Evolutionary conservation across 2,329 filamentous ascomycete species (phyloP).

Genomic region (Fusarium euwallaceae): DNA sequence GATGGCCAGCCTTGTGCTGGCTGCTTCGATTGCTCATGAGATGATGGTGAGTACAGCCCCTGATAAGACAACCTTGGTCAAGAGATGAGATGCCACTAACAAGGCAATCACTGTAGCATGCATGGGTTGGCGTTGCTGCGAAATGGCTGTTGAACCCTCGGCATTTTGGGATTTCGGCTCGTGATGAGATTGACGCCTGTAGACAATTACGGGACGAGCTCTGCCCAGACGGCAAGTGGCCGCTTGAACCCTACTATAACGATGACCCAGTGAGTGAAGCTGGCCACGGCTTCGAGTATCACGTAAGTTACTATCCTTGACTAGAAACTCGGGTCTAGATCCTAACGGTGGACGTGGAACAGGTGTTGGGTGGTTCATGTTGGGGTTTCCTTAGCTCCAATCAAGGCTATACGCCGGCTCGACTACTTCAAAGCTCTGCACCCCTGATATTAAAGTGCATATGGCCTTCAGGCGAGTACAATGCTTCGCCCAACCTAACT

Average conservation of each 20-base stretch:
- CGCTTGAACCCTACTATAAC: conserved; percentile 42
- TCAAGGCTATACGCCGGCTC: not conserved
- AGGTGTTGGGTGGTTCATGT: conserved; percentile 42
- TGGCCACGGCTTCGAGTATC: conserved; percentile 44
- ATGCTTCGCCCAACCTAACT: conserved; percentile 1
- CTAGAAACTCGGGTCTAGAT: not conserved
- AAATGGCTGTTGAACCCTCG: conserved; percentile 37
- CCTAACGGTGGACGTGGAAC: not conserved
- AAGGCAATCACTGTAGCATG: conserved; percentile 31
- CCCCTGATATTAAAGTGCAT: conserved; percentile 15
- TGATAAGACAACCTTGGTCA: not conserved
- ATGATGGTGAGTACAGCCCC: conserved; percentile 42
- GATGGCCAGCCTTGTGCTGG: conserved; percentile 38
- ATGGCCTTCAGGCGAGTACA: not conserved
- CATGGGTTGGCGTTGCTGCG: conserved; percentile 13
- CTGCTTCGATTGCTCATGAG: conserved; percentile 46
- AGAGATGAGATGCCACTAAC: conserved; percentile 7
- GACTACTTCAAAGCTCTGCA: conserved; percentile 28
- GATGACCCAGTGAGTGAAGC: conserved; percentile 39
- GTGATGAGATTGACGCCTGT: conserved; percentile 22
- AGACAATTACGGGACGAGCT: conserved; percentile 14
- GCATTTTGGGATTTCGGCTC: conserved; percentile 24
- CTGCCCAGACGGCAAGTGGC: not conserved
- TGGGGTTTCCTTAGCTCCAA: conserved; percentile 28
- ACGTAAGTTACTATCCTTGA: conserved; percentile 10